Base-by-base conservation (phyloP, 768 basidiomycete species). In the Russula earlei region DNA sequence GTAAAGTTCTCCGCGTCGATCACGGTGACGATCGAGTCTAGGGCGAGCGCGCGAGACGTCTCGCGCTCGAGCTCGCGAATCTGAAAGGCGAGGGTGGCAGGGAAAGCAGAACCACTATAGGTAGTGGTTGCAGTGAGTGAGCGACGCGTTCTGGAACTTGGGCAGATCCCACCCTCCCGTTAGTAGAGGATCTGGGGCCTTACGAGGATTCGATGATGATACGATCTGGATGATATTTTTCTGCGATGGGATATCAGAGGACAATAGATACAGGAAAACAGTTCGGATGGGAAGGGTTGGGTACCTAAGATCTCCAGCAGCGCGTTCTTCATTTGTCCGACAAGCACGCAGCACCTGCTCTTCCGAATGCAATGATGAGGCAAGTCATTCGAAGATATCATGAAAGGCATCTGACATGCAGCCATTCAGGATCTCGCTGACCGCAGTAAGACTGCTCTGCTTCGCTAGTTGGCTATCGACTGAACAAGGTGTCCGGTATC, bases 131-230 rank as follows among this genome's bases (percentile, higher is more conserved):
- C 8, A 37, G 24, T 19, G 50, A 46, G 24, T 34, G 49, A 22
- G 44, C n/a, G 12, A 17, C 17, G 24, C 49, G 2, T n/a, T 38
- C 36, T 42, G 19, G 17, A 22, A n/a, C 10, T 2, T 5, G n/a
- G 6, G 6, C 7, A 27, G n/a, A 31, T 31, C 10, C 29, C 29
- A 31, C 7, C 10, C 29, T 3, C 1, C 29, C 3, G 24, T 2
- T 44, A 40, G n/a, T 33, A 14, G 5, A 31, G 29, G 29, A 31
- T 31, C 29, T 14, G 36, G 14, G 37, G 8, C 74, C 83, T 52
- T 66, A 92, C 91, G 91, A 94, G 76, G 88, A 90, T 72, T 97
- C 94, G 57, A 97, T 91, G 63, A 97, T 85, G 64, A 97, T 93
- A 36, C 94, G 77, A 70, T 97, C 91, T 2, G 93, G 92, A 19